Conservation (phyloP, 2,329 filamentous ascomycete species). For the Zasmidium citrigriseum region DNA sequence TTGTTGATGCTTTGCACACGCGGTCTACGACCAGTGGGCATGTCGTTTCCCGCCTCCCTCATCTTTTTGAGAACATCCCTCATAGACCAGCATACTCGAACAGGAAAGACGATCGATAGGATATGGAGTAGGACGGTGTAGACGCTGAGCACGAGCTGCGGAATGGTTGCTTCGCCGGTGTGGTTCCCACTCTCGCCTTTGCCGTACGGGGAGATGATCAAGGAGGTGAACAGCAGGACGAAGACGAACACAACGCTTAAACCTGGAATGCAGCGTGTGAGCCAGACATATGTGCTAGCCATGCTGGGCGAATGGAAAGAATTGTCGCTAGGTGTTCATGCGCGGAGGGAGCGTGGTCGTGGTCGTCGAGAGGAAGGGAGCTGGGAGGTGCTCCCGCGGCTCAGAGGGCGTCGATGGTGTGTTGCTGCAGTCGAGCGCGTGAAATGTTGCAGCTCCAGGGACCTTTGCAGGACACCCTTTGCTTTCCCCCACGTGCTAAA, state of each 20-base stretch:
- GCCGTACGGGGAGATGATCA: conserved; percentile 30
- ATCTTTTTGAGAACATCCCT: conserved; percentile 54
- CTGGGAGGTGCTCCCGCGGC: too few species aligned
- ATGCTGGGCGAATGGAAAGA: conserved; percentile 12
- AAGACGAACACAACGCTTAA: conserved; percentile 27
- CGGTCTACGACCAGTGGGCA: conserved; percentile 21
- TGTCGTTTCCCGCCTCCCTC: conserved; percentile 22
- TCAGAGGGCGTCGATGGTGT: neutral
- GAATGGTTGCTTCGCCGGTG: conserved; percentile 29
- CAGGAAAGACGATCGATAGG: conserved; percentile 63
- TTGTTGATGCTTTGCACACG: conserved; percentile 18
- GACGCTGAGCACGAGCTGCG: conserved; percentile 37
- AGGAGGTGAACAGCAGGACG: conserved; percentile 29
- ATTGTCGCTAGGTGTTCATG: neutral
- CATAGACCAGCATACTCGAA: conserved; percentile 63
- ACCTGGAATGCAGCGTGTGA: conserved; percentile 32
- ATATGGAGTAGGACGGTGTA: conserved; percentile 67
- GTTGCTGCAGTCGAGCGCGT: conserved; percentile 1
- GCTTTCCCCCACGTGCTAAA: conserved; percentile 10
- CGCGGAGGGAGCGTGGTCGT: neutral
- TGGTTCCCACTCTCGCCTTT: conserved; percentile 25
- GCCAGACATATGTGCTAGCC: conserved; percentile 26
- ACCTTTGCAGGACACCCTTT: conserved; percentile 7
- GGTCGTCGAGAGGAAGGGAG: neutral
- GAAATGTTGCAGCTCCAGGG: conserved; percentile 8